These are phyloP conservation scores for Cryptosporidium ubiquitum DNA, from an alignment of 169 alveolate genomes.

Conservation along the genomic window DNA sequence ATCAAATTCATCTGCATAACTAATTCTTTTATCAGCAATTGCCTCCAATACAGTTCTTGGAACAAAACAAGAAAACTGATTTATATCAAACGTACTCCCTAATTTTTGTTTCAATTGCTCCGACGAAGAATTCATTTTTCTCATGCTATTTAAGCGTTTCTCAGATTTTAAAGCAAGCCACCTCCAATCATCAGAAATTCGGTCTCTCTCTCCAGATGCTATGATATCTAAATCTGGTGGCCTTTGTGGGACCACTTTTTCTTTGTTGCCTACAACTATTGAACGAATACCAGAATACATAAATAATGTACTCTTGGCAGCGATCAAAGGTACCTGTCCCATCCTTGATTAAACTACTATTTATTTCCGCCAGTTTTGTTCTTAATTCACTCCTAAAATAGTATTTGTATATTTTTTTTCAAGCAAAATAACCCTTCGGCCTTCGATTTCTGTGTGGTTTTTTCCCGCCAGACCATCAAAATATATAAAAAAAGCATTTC, in stretches of 20 bases:
- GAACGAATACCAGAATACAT: slow-evolving; percentile 63
- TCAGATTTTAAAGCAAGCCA: slow-evolving; percentile 82
- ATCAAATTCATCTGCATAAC: slow-evolving; percentile 82
- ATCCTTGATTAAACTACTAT: not conserved
- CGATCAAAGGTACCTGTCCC: slow-evolving; percentile 69
- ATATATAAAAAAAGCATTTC: not conserved
- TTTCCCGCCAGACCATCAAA: slow-evolving; percentile 18
- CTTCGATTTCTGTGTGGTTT: slow-evolving; percentile 4
- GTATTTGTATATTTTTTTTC: not conserved
- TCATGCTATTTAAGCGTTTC: slow-evolving; percentile 76
- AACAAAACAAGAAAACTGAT: slow-evolving; percentile 82
- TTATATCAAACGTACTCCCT: slow-evolving; percentile 78
- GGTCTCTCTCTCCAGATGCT: slow-evolving; percentile 73
- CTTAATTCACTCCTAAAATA: not conserved
- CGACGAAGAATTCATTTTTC: slow-evolving; percentile 73
- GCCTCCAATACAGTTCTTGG: slow-evolving; percentile 84
- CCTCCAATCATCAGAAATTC: slow-evolving; percentile 83
- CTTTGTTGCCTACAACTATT: slow-evolving; percentile 53
- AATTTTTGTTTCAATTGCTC: slow-evolving; percentile 70
- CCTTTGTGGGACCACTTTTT: slow-evolving; percentile 56
- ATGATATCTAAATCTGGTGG: slow-evolving; percentile 71
- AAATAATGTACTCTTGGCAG: slow-evolving; percentile 66
- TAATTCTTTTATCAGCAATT: slow-evolving; percentile 81
- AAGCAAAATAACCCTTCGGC: not conserved
- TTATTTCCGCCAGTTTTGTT: not conserved